Evolutionary conservation across 2,329 filamentous ascomycete species (phyloP), one percentile per base, ranked within the genome.

Genomic region (Colletotrichum australisinense): DNA sequence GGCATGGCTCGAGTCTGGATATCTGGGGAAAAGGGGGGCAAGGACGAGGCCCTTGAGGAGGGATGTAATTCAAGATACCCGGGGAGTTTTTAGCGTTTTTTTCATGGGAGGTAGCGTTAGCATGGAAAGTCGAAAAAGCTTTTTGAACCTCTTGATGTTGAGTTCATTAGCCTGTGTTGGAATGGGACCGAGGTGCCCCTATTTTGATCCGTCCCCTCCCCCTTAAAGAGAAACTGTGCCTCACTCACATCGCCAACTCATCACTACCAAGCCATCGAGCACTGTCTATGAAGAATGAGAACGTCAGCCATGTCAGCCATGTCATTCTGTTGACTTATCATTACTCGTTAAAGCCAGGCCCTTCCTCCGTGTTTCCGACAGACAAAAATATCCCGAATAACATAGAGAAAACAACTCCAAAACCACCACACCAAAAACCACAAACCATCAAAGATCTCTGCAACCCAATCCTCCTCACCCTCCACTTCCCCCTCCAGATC

Each of bases 51-150:
- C 19, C 19, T 59, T 14, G 42, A 49, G 69, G 53, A 63, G 14
- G 38, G 38, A 42, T 19, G 63, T 72, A 42, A 52, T 69, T 70
- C 35, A 56, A 73, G 70, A 73, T 73, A 73, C 70, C 70, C 70
- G 11, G 46, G 65, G 69, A 72, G 58, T 72, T 69, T 26, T 24
- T n/a, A 72, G 65, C 42, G 53, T 59, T 1, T 42, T 55, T 55
- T 22, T 56, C 32, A 30, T 22, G 16, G 2, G 24, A 56, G 49
- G 16, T 56, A n/a, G 16, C 24, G 24, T 49, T 30, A 38, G 63
- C 16, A 14, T 42, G 14, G 16, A n/a, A 52, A 24, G 2, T 16
- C 3, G 14, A 14, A 35, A 38, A 64, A 22, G 11, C 22, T 30
- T 19, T 9, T 52, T 28, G 49, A 1, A 8, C 60, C 19, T 52